Conservation (phyloP, 2,329 filamentous ascomycete genomes). For the Pyricularia pennisetigena region DNA sequence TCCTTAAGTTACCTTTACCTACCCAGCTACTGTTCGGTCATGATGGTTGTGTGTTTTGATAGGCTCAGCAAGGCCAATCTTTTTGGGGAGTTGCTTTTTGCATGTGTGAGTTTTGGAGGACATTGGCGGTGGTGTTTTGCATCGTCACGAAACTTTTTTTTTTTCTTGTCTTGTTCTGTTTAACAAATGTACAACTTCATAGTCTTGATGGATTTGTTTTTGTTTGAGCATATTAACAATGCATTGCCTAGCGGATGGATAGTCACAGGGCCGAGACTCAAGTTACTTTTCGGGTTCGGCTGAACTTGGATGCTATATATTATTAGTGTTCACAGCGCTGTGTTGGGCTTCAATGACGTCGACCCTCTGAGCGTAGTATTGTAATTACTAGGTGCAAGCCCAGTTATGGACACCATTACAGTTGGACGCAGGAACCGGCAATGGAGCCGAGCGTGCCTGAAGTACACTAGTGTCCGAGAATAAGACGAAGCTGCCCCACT, state of each 20-base stretch:
- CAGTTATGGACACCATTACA: background rate
- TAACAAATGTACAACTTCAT: no score
- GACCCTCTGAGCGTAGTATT: background rate
- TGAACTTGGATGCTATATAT: background rate
- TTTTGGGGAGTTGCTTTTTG: background rate
- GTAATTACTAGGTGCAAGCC: background rate
- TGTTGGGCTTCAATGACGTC: background rate
- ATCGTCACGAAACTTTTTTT: no score
- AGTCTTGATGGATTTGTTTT: background rate
- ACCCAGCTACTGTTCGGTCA: background rate
- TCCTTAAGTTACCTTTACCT: background rate
- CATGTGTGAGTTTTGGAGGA: background rate
- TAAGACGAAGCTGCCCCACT: background rate
- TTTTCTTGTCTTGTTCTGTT: no score
- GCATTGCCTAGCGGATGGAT: background rate
- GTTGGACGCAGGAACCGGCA: conserved; percentile 2
- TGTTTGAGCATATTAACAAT: background rate
- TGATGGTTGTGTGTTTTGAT: background rate
- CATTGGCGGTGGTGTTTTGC: background rate
- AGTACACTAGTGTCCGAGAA: no score
- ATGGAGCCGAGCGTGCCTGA: background rate
- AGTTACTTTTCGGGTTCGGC: background rate
- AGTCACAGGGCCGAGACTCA: background rate
- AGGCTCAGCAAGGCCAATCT: background rate
- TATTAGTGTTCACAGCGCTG: background rate